A percentile compares a stretch with the other conserved stretches of the same genome.
Conservation (phyloP, 805 yeast genomes). For the Wickerhamomyces bovis region DNA sequence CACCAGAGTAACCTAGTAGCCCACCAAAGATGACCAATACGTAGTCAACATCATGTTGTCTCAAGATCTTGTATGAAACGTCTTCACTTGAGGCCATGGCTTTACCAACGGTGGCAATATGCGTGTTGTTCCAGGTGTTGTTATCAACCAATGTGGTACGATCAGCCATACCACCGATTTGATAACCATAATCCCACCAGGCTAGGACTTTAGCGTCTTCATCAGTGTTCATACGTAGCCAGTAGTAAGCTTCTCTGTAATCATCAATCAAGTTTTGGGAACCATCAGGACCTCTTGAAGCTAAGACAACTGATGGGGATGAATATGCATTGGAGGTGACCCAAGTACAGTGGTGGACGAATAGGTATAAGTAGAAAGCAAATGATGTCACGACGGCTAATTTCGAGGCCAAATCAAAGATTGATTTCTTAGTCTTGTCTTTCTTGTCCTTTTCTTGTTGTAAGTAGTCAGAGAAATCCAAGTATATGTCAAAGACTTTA, state of each 20-base stretch:
- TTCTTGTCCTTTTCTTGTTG: slow-evolving; percentile 4
- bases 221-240: slow-evolving; percentile 96
- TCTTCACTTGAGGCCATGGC: slow-evolving; percentile 93
- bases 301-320: slow-evolving; percentile 94
- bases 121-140: slow-evolving; percentile 99
- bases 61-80: slow-evolving; percentile 79
- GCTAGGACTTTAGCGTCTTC: slow-evolving; percentile 96
- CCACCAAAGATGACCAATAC: slow-evolving; percentile 94
- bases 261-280: slow-evolving; percentile 83
- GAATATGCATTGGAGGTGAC: slow-evolving; percentile 94
- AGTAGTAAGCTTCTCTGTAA: slow-evolving; percentile 96
- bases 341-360: slow-evolving; percentile 95
- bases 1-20: slow-evolving; percentile 87
- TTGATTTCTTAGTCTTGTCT: slow-evolving; percentile 10
- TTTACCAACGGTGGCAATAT: slow-evolving; percentile 97
- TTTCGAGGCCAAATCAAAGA: slow-evolving; percentile 41
- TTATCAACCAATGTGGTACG: slow-evolving; percentile 97
- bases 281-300: slow-evolving; percentile 82
- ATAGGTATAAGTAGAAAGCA: slow-evolving; percentile 65
- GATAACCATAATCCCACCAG: slow-evolving; percentile 99
- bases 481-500: slow-evolving; percentile 74
- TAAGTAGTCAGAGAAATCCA: slow-evolving; percentile 46
- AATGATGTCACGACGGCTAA: slow-evolving; percentile 61
- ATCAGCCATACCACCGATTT: slow-evolving; percentile 99
- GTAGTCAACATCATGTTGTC: slow-evolving; percentile 91